Conservation (phyloP, 805 yeast species). For the Ogataea glucozyma region DNA sequence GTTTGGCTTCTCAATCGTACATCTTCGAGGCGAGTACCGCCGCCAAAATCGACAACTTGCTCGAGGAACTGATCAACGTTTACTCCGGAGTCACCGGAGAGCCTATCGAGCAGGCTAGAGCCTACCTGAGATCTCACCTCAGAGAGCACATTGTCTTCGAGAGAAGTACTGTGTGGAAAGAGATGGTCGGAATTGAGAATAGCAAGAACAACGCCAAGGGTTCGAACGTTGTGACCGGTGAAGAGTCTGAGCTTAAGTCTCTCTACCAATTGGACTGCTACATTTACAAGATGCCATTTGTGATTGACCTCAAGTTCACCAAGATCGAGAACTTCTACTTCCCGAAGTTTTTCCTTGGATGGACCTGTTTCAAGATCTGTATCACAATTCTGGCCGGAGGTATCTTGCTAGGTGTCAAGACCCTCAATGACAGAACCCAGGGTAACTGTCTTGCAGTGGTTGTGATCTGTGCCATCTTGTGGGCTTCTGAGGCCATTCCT, state of each 20-base stretch:
- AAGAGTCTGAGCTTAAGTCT: conserved; percentile 34
- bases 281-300: conserved; percentile 25
- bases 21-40: conserved; percentile 38
- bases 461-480: conserved; percentile 52
- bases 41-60: conserved; percentile 29
- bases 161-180: conserved; percentile 57
- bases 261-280: conserved; percentile 35
- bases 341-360: conserved; percentile 50
- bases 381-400: conserved; percentile 54
- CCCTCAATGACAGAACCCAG: conserved; percentile 61
- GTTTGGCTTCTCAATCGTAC: conserved; percentile 33
- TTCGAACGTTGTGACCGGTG: conserved; percentile 39
- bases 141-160: conserved; percentile 59
- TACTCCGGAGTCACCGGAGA: conserved; percentile 32
- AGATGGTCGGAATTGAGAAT: conserved; percentile 51
- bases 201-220: conserved; percentile 28
- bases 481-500: conserved; percentile 56
- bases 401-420: conserved; percentile 55
- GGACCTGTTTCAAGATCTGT: conserved; percentile 49
- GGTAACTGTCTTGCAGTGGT: conserved; percentile 66
- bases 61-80: conserved; percentile 32
- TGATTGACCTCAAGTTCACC: conserved; percentile 17
- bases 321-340: conserved; percentile 36
- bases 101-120: conserved; percentile 20
- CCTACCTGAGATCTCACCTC: conserved; percentile 50